Conservation (phyloP, 2,329 filamentous ascomycete genomes). For the Xylaria multiplex region DNA sequence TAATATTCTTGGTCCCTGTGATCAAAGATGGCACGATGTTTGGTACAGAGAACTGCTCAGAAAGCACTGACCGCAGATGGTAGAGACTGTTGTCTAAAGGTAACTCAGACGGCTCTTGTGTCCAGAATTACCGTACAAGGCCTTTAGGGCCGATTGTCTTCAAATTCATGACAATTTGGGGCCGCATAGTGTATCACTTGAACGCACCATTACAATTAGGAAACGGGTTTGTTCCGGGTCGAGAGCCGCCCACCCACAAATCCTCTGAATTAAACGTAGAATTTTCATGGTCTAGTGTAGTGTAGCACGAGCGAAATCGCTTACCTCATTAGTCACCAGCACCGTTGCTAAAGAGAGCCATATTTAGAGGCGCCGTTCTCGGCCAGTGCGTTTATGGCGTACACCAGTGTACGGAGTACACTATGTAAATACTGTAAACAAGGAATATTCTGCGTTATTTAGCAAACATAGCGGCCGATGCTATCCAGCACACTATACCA, state of each 20-base stretch:
- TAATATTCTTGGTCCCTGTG: constrained; percentile 1
- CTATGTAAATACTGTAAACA: constrained; percentile 1
- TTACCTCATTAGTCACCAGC: constrained; percentile 8
- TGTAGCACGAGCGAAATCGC: background rate
- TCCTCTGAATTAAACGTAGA: background rate
- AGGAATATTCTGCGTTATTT: constrained; percentile 19
- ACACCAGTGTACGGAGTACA: background rate
- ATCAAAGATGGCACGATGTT: background rate
- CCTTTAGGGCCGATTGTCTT: too few relatives aligned
- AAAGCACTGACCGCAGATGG: background rate
- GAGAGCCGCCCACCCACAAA: constrained; percentile 5
- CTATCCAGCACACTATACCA: background rate
- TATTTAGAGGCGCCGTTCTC: constrained; percentile 15
- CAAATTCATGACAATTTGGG: too few relatives aligned
- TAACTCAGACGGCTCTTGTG: too few relatives aligned
- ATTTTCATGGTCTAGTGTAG: background rate
- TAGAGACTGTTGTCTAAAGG: background rate
- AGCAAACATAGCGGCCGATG: background rate
- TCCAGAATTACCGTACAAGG: too few relatives aligned
- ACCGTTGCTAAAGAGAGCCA: background rate
- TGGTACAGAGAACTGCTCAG: background rate
- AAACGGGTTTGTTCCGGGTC: background rate
- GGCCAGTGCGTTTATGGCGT: constrained; percentile 3
- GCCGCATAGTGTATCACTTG: too few relatives aligned
- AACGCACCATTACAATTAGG: background rate